Base-by-base conservation (phyloP, 75 land plant genomes). In the Picea sitchensis region DNA sequence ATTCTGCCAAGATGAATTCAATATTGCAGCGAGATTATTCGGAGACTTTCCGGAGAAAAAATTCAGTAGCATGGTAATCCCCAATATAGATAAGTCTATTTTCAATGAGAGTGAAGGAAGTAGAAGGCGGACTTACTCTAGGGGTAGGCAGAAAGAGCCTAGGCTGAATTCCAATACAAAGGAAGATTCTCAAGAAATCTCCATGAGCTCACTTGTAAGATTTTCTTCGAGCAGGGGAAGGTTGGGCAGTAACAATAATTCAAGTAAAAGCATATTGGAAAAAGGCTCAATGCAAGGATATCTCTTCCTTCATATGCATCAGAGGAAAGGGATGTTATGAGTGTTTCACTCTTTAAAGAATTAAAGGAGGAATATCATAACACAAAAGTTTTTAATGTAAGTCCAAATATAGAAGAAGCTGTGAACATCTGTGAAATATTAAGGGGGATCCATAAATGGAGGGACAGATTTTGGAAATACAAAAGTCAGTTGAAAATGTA, bases 101-200 rank as follows among this genome's bases (percentile, higher is more conserved):
- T 93, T 93, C 89, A 93, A 93, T 81, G 95, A 93, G 85, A 86
- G 88, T 82, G 88, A 87, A 54, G 93, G 95, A 30, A 85, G 91
- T 87, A 83, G 89, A 32, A 85, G 81, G 72, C 93, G 91, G 79
- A 90, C 95, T 75, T 93, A 87, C 80, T 83, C 88, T 31, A 34
- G 67, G 34, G 9, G 6, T 64, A 64, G 34, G 67, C 34, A 34
- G 67, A 64, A 13, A 64, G 12, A 64, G 67, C 67, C 36, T 13
- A 32, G 9, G 15, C 34, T 30, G 67, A 32, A 64, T 13, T 64
- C 67, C 30, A 15, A 30, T 64, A 34, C 67, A 64, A 64, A 14
- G 23, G 67, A 64, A 64, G 8, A 14, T 64, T 21, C 12, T 64
- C 67, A 64, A 64, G 36, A 32, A 30, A 64, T 64, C 36, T 64